phyloP scores from a whole-genome alignment of 768 basidiomycete species.

The Infundibulicybe gibba region DNA sequence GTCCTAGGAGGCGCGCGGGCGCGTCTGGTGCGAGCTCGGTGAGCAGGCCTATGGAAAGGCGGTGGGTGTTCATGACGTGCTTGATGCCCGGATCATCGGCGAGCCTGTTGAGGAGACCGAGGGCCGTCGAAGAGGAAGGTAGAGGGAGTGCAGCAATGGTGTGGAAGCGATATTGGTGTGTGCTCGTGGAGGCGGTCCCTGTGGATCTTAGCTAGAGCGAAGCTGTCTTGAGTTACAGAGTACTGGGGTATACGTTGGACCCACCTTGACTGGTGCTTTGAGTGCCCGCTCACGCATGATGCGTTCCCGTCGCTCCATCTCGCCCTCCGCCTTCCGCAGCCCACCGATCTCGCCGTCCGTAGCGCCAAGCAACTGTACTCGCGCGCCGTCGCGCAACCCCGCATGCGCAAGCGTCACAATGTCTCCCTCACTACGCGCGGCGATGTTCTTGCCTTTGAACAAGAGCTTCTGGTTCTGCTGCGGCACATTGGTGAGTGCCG shows the following conservation, averaged over 20 bases:
- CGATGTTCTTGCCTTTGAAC: conserved; percentile 62
- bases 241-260: conserved; percentile 4
- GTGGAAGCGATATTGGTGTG: conserved; percentile 59
- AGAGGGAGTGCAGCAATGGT: conserved; percentile 56
- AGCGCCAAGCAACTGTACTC: conserved; percentile 69
- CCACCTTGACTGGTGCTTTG: conserved; percentile 57
- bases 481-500: conserved; percentile 66
- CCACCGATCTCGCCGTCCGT: conserved; percentile 55
- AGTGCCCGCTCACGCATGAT: conserved; percentile 57
- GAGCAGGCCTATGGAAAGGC: conserved; percentile 63
- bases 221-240: background rate
- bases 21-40: conserved; percentile 82
- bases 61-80: conserved; percentile 68
- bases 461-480: conserved; percentile 67
- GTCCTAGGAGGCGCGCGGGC: conserved; percentile 63
- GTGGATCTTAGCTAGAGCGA: conserved; percentile 54
- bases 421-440: conserved; percentile 14
- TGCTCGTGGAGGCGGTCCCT: conserved; percentile 30
- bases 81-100: conserved; percentile 68
- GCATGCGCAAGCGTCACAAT: conserved; percentile 28
- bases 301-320: conserved; percentile 51
- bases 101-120: conserved; percentile 50
- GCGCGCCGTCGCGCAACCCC: conserved; percentile 63
- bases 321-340: conserved; percentile 52
- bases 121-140: conserved; percentile 57